A percentile compares a stretch with the other conserved stretches of the same genome.
Conservation (phyloP, 345 rosid genomes). For the Eucalyptus marginata region DNA sequence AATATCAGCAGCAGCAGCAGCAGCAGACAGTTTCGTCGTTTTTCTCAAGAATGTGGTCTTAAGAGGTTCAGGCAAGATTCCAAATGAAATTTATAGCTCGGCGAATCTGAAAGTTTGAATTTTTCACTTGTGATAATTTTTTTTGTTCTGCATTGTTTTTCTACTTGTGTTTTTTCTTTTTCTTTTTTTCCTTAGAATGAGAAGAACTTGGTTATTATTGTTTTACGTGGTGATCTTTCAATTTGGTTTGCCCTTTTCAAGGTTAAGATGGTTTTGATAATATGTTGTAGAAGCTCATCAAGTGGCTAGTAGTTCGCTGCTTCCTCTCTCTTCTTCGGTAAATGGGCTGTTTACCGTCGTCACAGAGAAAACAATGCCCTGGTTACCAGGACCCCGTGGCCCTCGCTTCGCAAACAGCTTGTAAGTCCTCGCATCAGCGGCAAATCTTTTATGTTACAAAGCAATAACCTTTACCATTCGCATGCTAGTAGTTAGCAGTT, state of each 20-base stretch:
- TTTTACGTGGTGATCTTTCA: not conserved
- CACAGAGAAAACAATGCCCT: constrained; percentile 8
- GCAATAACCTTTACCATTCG: not conserved
- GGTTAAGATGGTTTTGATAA: constrained; percentile 8
- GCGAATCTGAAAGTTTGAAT: not conserved
- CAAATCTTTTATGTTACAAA: not conserved
- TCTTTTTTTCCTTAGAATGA: not conserved
- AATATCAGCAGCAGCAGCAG: not conserved
- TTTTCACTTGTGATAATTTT: not conserved
- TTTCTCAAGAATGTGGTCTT: not conserved
- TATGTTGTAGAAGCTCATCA: constrained; percentile 1
- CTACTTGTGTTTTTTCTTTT: not conserved
- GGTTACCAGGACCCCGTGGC: constrained; percentile 17
- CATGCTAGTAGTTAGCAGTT: not conserved
- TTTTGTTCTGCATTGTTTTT: not conserved
- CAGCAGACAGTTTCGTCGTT: not conserved
- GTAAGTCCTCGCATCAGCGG: constrained; percentile 3
- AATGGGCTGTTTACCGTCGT: constrained; percentile 37
- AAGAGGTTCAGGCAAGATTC: not conserved
- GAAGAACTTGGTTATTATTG: not conserved
- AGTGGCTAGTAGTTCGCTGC: not conserved
- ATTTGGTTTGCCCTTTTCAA: not conserved
- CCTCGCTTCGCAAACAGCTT: constrained; percentile 36
- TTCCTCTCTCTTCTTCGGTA: not conserved
- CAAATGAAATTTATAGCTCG: not conserved